phyloP scores from a whole-genome alignment of 495 filamentous ascomycete species.

The Hypomontagnella monticulosa region DNA sequence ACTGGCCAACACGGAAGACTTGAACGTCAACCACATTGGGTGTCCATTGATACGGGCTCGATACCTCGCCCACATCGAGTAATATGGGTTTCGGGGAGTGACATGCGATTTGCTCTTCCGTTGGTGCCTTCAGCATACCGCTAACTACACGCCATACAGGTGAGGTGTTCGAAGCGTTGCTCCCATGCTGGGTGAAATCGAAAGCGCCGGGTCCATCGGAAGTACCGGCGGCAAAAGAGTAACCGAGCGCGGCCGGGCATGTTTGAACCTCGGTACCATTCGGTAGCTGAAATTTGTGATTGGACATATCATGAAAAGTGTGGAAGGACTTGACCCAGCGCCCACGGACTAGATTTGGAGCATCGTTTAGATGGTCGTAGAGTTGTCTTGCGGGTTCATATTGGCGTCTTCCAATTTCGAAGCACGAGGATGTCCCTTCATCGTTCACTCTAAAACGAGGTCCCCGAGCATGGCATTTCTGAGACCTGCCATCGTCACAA shows the following conservation, averaged over 20 bases:
- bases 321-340: constrained; percentile 76
- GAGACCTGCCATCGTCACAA: constrained; percentile 73
- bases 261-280: constrained; percentile 78
- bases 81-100: constrained; percentile 89
- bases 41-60: constrained; percentile 84
- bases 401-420: constrained; percentile 79
- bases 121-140: constrained; percentile 75
- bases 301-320: constrained; percentile 77
- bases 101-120: constrained; percentile 75
- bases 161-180: constrained; percentile 75
- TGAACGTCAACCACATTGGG: constrained; percentile 96
- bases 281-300: constrained; percentile 75
- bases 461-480: constrained; percentile 85
- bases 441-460: constrained; percentile 79
- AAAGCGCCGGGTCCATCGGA: constrained; percentile 93
- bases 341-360: constrained; percentile 63
- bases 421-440: constrained; percentile 79
- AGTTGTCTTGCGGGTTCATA: constrained; percentile 72
- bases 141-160: constrained; percentile 86
- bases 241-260: constrained; percentile 92
- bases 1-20: constrained; percentile 84
- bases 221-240: constrained; percentile 93
- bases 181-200: constrained; percentile 91
- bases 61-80: constrained; percentile 85
- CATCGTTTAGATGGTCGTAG: constrained; percentile 64